Base-by-base conservation (phyloP, 1,284 basidiomycete species). In the Rhodotorula sp. region DNA sequence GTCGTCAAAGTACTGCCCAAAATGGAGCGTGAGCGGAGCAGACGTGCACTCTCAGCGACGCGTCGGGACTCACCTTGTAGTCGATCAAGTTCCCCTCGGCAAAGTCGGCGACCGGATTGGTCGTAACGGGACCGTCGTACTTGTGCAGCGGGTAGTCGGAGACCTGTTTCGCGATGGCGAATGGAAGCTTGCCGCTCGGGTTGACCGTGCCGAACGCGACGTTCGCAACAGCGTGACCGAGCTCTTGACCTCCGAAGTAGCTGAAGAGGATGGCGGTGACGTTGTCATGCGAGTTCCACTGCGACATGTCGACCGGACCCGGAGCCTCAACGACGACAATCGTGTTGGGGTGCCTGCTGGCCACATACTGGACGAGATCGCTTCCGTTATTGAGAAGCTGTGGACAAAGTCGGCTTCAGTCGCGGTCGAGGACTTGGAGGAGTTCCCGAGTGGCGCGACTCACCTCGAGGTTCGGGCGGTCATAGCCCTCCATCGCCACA, bases 311-410 rank as follows among this genome's bases (percentile, higher is more conserved):
- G 72, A 62, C 65, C 29, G 58, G 60, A 42, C 72, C 66, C 37
- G 67, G 56, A n/a, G 57, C 54, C 42, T 81, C 0, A 88, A 89
- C 84, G 48, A 95, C 85, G 29, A 95, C 91, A 58, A 94, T 85
- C 0, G 91, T 92, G 81, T 94, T 93, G 76, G 85, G 85, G 75
- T 78, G 78, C 45, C 73, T 70, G 18, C 72, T 68, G 6, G 81
- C 79, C 44, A 81, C 79, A 14, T 78, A 77, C 48, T 78, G 68
- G 64, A 82, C 77, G 20, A 82, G 67, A 3, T 53, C 63, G 48
- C 73, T 60, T 37, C 79, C 80, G 60, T 56, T 55, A 48, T 71
- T 61, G 61, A 62, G 62, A 18, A 73, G 61, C 59, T 67, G 56
- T 42, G 6, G 22, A 4, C 6, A 26, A 30, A 4, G 33, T 37